Conservation (phyloP, 495 filamentous ascomycete genomes). For the Niebla homalea region DNA sequence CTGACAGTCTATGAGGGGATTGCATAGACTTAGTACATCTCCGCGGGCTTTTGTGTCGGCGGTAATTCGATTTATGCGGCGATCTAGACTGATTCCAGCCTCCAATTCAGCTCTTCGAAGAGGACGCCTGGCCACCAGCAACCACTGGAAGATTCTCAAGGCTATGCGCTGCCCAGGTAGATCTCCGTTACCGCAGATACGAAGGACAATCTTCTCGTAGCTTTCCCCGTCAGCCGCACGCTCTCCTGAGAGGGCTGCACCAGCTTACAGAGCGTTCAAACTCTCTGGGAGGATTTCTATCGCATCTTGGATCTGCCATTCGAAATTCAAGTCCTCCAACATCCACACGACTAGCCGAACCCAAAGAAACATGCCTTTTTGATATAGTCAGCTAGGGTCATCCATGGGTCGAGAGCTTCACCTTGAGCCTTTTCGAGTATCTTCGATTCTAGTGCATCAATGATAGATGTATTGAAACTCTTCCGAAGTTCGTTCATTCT, state of each 20-base stretch:
- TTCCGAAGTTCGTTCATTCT: constrained; percentile 1
- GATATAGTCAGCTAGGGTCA: neutral
- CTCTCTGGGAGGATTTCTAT: constrained; percentile 6
- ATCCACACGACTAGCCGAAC: constrained; percentile 4
- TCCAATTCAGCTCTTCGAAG: constrained; percentile 6
- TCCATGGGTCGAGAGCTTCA: neutral
- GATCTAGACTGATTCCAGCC: constrained; percentile 7
- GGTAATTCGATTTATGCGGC: neutral
- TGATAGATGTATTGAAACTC: neutral
- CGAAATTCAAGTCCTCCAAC: neutral
- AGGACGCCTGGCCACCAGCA: constrained; percentile 4
- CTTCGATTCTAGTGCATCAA: constrained; percentile 3
- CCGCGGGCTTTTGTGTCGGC: constrained; percentile 1
- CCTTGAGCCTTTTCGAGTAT: constrained; percentile 7
- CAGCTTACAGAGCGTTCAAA: neutral
- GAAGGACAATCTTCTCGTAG: constrained; percentile 7
- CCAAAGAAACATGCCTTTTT: constrained; percentile 13
- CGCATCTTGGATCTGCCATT: neutral
- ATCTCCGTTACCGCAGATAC: neutral
- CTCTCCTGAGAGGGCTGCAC: too few relatives aligned
- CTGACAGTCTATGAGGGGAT: constrained; percentile 6
- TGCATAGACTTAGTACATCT: constrained; percentile 7
- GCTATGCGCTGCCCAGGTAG: neutral
- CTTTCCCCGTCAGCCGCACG: neutral
- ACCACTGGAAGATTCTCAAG: constrained; percentile 10